phyloP scores from a whole-genome alignment of 148 eudicot genomes.

The Mesembryanthemum crystallinum region DNA sequence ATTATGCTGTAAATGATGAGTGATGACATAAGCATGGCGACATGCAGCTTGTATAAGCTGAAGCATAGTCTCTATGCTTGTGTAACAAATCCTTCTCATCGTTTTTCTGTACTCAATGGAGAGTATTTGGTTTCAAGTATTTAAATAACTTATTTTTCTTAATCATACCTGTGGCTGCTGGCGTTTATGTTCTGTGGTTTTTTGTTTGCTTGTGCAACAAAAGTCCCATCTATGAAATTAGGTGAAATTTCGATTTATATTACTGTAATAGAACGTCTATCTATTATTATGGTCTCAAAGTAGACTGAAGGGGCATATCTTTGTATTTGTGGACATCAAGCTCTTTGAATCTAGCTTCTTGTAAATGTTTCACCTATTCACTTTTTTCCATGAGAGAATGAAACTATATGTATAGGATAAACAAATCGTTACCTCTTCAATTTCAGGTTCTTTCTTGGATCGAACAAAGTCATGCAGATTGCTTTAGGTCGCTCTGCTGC shows the following conservation, averaged over 20 bases:
- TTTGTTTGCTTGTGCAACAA: not conserved
- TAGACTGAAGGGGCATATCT: too few species aligned
- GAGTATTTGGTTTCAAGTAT: too few species aligned
- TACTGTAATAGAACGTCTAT: not conserved
- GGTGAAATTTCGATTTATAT: not conserved
- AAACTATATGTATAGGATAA: not conserved
- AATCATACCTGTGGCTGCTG: not conserved
- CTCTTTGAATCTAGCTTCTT: not conserved
- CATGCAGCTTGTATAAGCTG: too few species aligned
- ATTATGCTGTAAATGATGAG: too few species aligned
- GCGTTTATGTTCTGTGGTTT: not conserved
- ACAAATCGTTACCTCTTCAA: not conserved
- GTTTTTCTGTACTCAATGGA: too few species aligned
- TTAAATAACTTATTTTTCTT: not conserved
- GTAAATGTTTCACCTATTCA: not conserved
- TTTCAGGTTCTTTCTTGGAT: conserved; percentile 86
- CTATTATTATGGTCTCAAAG: too few species aligned
- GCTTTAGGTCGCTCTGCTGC: conserved; percentile 82
- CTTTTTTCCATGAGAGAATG: not conserved
- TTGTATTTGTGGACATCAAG: too few species aligned
- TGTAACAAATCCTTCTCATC: too few species aligned
- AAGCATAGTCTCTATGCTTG: too few species aligned
- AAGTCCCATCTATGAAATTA: not conserved
- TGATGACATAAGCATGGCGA: too few species aligned
- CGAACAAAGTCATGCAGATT: conserved; percentile 97